A percentile compares a stretch with the other conserved stretches of the same genome.
These are phyloP conservation scores for Eimeria falciformis DNA, from an alignment of 169 alveolate species.

Conservation along the genomic window DNA sequence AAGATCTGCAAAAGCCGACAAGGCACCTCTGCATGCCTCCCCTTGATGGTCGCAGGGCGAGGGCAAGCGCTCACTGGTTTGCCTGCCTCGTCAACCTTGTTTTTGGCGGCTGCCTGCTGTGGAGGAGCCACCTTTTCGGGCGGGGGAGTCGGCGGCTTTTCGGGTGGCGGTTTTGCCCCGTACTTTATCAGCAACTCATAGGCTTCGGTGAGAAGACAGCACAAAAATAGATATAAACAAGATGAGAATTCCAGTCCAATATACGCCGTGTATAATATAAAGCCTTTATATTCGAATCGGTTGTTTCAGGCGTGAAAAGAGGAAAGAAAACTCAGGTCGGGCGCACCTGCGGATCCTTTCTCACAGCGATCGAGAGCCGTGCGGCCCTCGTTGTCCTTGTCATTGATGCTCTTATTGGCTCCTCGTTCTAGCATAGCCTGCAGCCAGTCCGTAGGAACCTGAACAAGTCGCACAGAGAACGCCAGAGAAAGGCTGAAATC, in stretches of 20 bases:
- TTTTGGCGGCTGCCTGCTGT: conserved; percentile 30
- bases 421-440: conserved; percentile 76
- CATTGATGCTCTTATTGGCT: conserved; percentile 65
- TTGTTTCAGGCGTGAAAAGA: too few relatives aligned
- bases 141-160: conserved; percentile 70
- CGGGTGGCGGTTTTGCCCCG: conserved; percentile 72
- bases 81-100: not conserved
- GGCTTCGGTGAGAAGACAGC: conserved; percentile 19
- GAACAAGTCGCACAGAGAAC: not conserved
- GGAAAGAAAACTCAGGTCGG: not conserved
- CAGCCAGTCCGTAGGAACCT: conserved; percentile 75
- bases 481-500: too few relatives aligned
- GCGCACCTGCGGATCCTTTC: conserved; percentile 33
- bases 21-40: too few relatives aligned
- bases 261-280: not conserved
- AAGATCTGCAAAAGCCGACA: too few relatives aligned
- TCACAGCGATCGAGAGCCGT: conserved; percentile 75
- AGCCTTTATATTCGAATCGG: too few relatives aligned
- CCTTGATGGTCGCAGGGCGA: too few relatives aligned
- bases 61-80: too few relatives aligned
- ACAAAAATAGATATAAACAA: not conserved
- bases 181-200: conserved; percentile 44
- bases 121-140: too few relatives aligned
- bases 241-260: not conserved
- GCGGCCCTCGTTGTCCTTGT: conserved; percentile 71